Conservation (phyloP, 1,139 yeast genomes). For the Saccharomycopsis hybrid region DNA sequence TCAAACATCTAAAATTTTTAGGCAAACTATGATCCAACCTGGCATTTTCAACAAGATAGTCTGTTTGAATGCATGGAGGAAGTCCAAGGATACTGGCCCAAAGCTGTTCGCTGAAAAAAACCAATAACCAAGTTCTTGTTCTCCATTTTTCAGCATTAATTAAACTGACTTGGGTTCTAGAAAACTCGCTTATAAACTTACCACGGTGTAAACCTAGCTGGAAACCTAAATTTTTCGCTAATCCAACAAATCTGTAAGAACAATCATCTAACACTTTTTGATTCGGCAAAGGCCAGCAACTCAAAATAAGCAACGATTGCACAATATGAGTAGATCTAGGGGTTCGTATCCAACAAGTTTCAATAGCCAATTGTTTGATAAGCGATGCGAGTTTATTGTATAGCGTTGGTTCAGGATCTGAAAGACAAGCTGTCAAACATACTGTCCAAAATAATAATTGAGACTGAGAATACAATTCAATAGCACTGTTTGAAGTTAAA, state of each 20-base stretch:
- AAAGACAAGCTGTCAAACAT: slow-evolving; percentile 74
- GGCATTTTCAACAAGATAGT: slow-evolving; percentile 75
- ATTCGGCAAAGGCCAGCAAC: slow-evolving; percentile 91
- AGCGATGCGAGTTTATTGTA: slow-evolving; percentile 71
- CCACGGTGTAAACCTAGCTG: slow-evolving; percentile 94
- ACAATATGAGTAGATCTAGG: slow-evolving; percentile 93
- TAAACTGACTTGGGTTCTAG: slow-evolving; percentile 80
- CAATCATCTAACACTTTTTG: slow-evolving; percentile 91
- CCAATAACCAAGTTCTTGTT: slow-evolving; percentile 86
- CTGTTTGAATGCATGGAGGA: slow-evolving; percentile 84
- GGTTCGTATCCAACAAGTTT: slow-evolving; percentile 89
- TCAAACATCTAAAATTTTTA: slow-evolving; percentile 61
- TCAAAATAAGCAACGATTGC: slow-evolving; percentile 75
- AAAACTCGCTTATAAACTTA: slow-evolving; percentile 82
- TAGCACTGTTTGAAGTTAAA: slow-evolving; percentile 61
- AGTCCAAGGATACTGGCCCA: slow-evolving; percentile 86
- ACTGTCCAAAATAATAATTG: slow-evolving; percentile 89
- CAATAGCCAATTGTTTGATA: slow-evolving; percentile 83
- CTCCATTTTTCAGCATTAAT: slow-evolving; percentile 95
- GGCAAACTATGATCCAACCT: slow-evolving; percentile 65
- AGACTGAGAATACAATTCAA: slow-evolving; percentile 75
- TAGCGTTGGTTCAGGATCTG: slow-evolving; percentile 81
- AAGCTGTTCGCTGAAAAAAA: slow-evolving; percentile 81
- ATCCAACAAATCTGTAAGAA: slow-evolving; percentile 79
- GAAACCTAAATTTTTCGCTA: slow-evolving; percentile 77